Conservation (phyloP, 164 flowering plant genomes). For the Warburgia ugandensis region DNA sequence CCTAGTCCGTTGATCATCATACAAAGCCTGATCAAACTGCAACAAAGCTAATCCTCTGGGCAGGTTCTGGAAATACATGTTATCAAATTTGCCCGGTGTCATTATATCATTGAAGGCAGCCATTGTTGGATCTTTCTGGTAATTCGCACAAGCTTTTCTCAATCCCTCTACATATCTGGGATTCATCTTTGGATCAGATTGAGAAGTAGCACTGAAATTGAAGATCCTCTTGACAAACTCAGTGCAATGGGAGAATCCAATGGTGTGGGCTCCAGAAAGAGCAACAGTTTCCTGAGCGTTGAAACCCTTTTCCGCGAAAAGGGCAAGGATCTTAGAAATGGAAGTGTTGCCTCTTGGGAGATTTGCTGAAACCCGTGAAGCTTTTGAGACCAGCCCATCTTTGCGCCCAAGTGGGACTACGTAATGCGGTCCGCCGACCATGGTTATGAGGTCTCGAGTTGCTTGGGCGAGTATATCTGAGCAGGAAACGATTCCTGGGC, state of each 20-base stretch:
- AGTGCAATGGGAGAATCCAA: slow-evolving; percentile 72
- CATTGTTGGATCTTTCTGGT: slow-evolving; percentile 26
- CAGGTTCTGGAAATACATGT: slow-evolving; percentile 47
- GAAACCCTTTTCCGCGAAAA: slow-evolving; percentile 43
- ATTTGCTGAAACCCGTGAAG: slow-evolving; percentile 26
- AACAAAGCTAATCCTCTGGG: slow-evolving; percentile 49
- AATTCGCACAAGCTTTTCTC: slow-evolving; percentile 36
- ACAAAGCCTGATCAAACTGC: slow-evolving; percentile 35
- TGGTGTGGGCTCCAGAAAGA: slow-evolving; percentile 60
- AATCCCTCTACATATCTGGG: slow-evolving; percentile 38
- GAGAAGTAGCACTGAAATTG: slow-evolving; percentile 22
- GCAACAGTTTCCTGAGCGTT: slow-evolving; percentile 54
- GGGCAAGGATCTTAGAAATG: slow-evolving; percentile 25
- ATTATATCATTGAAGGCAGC: slow-evolving; percentile 61
- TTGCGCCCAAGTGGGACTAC: slow-evolving; percentile 45
- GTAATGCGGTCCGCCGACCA: slow-evolving; percentile 69
- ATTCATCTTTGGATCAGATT: slow-evolving; percentile 37
- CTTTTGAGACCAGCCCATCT: slow-evolving; percentile 40
- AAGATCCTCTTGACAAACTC: slow-evolving; percentile 46
- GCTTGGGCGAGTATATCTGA: slow-evolving; percentile 58
- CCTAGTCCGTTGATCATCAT: slow-evolving; percentile 40
- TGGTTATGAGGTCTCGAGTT: slow-evolving; percentile 44
- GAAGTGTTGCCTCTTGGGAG: slow-evolving; percentile 29
- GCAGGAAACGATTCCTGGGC: slow-evolving; percentile 73
- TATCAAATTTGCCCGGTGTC: slow-evolving; percentile 65